Base-by-base conservation (phyloP, 345 rosid species). In the Limnanthes douglasii region DNA sequence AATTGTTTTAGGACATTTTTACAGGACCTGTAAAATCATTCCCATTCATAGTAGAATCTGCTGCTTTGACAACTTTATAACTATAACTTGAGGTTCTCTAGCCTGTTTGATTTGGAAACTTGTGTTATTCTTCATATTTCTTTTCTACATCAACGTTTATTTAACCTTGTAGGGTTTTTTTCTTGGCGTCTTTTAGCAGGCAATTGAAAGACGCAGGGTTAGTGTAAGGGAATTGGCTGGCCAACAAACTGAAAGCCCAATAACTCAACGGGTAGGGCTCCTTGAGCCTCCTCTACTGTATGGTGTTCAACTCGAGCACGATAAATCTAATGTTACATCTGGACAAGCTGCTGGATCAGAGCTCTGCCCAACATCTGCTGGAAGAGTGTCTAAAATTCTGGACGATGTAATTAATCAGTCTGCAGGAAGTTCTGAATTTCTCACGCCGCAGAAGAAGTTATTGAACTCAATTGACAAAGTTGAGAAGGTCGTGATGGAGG, bases 391-490 rank as follows among this genome's bases (percentile, higher is more conserved):
- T 2, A 72, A 69, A 56, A 57, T 80, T 44, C 41, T 88, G 46
- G 65, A 57, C 30, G 63, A 68, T 39, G 39, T 76, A 33, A 55
- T 68, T 4, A 69, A 69, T 26, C 57, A 53, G 57, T 33, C 50
- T 5, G 36, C 46, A 10, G 74, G 27, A 21, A 74, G 61, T 18
- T 54, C 72, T 3, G 94, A 73, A 19, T 51, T 51, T 48, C 46
- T 79, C 36, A 90, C 98, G n/a, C 98, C 94, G 0, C 84, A 90
- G 61, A 90, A 67, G 65, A 90, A 79, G 30, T 79, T 90, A 3
- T 53, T 83, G 43, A 57, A 74, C 50, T 71, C 94, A 17, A 77
- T 90, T 12, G 95, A 90, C 56, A 54, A 54, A n/a, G 83, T 84
- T 3, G 82, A 68, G 64, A 67, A 75, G 37, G 75, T 57, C 15